Evolutionary conservation across 1,139 yeast genomes (phyloP), one percentile per base, ranked within the genome.

Genomic region (Hansenula anomala): DNA sequence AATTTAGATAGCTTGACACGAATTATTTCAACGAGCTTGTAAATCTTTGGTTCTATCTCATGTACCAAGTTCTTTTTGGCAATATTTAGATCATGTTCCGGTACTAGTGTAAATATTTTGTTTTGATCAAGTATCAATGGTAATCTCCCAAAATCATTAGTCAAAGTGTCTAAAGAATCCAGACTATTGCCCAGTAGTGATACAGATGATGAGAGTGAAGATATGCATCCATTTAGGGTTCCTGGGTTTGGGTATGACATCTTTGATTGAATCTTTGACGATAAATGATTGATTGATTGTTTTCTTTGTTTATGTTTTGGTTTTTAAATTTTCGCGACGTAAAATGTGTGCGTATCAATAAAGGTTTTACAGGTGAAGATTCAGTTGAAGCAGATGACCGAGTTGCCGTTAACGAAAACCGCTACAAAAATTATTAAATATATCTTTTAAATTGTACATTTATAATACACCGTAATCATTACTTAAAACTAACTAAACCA

Each of bases 41-140:
- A 53, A 11, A 73, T 60, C 36, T 63, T 46, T 3, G 71, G 70
- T 28, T 61, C 64, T 2, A 66, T 52, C 34, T 61, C 65, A 36
- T 55, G 56, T 30, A 52, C 55, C 15, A 64, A 45, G n/a, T 58
- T 64, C 22, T 57, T 45, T 28, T 60, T 59, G 0, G 69, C 67
- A 16, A 54, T 49, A 27, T 51, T 54, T n/a, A 66, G 51, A 39
- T 66, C 71, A 38, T 55, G 58, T 36, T 64, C 69, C 2, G 71
- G 65, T 2, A 66, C 56, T 18, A 64, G 42, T 24, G 65, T 61
- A 41, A 64, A 65, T 12, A 61, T 60, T 30, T 63, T 55, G 29
- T 54, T 55, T 29, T 55, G 55, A 11, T 47, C 45, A 1, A 58
- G 38, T 4, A 54, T 44, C 6, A 36, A 19, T 2, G 43, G 41